Evolutionary conservation across 331 rosid species (phyloP), one percentile per base, ranked within the genome.

Genomic region (Quercus tomentella): DNA sequence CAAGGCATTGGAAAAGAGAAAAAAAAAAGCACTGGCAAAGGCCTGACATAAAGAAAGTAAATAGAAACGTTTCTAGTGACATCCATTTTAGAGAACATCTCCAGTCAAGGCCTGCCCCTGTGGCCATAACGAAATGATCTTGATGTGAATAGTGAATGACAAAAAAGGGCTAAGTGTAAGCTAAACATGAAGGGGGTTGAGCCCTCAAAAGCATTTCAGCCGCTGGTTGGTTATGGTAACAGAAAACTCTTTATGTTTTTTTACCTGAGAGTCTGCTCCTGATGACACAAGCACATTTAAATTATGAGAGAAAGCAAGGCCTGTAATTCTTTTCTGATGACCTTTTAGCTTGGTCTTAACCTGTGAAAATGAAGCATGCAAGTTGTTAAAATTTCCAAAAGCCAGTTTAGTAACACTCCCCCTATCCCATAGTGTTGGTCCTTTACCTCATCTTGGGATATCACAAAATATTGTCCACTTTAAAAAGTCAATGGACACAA

Each of bases 261-360:
- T 83, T 86, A 96, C 99, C 99, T 96, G 99, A 37, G 99, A 96
- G 86, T 96, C 99, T 5, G 99, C 99, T 79, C 98, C 99, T 16
- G 99, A 96, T 78, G 99, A 96, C 56, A 96, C 98, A 78, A 96
- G 99, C 83, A 96, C 94, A 84, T 93, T 96, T 70, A 90, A 89
- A 77, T 49, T 56, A 14, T 93, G 91, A 66, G 99, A 96, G 80
- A 96, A 96, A 57, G 99, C 99, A 62, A 96, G 97, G 73, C 99
- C 99, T 1, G 99, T 96, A 73, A 96, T 96, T 88, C 99, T 96
- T 90, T 96, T 96, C 86, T 92, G 97, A 89, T 96, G 99, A 83
- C 99, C 99, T 82, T 90, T 93, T 60, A 96, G 80, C 90, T 92
- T 96, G 80, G 95, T 93, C 88, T 90, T 96, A 79, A 93, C 98